Percentiles rank a stretch among this genome's conserved stretches.
phyloP scores from a whole-genome alignment of 768 basidiomycete genomes.

The Rhodotorula paludigena region DNA sequence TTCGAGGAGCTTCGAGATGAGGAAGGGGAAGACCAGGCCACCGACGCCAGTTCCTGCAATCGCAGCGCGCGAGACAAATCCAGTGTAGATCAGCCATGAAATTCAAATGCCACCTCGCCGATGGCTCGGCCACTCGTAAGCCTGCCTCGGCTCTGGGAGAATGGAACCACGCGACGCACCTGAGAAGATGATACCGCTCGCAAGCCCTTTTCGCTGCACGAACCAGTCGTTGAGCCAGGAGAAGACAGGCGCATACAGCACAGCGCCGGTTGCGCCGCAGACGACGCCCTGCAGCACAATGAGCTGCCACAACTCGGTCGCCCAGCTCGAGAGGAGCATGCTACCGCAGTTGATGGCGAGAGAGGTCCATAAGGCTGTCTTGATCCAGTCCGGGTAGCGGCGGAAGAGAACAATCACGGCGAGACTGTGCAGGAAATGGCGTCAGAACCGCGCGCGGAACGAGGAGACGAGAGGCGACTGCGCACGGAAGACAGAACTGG shows the following conservation, averaged over 20 bases:
- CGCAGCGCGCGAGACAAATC: too few relatives aligned
- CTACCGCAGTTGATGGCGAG: background rate
- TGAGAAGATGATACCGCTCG: conserved; percentile 24
- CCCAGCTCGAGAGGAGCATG: conserved; percentile 30
- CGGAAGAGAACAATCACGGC: conserved; percentile 22
- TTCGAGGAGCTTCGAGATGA: conserved; percentile 8
- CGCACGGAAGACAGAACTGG: conserved; percentile 16
- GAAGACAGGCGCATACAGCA: conserved; percentile 26
- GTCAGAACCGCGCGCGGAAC: too few relatives aligned
- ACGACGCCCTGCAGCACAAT: conserved; percentile 34
- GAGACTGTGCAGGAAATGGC: background rate
- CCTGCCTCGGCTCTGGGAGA: too few relatives aligned
- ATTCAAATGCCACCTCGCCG: too few relatives aligned
- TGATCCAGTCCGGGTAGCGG: conserved; percentile 33
- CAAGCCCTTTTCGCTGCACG: background rate
- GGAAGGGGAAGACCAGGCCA: conserved; percentile 30
- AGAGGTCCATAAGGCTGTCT: background rate
- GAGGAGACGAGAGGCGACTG: background rate
- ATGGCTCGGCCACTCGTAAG: too few relatives aligned
- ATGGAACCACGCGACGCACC: background rate
- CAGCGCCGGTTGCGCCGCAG: conserved; percentile 8
- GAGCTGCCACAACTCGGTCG: conserved; percentile 27
- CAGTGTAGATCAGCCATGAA: too few relatives aligned
- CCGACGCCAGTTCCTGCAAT: conserved; percentile 19
- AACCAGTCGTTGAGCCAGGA: conserved; percentile 21